Evolutionary conservation across 2,329 filamentous ascomycete species (phyloP), one percentile per base, ranked within the genome.

Genomic region (Xylariales sp.): DNA sequence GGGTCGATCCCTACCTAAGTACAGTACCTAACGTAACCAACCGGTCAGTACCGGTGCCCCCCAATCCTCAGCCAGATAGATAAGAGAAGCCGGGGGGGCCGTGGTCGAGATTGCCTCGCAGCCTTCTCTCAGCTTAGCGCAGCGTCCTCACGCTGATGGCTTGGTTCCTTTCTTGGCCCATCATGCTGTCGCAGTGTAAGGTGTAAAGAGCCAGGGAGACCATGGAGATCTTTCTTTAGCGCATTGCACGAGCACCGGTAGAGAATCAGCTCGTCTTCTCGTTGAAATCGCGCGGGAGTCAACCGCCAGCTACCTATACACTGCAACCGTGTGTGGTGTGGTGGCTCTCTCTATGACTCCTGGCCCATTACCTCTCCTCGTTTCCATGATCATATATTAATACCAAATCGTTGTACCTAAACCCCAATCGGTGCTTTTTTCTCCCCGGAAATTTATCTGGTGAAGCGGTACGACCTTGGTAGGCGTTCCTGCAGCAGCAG

Each of bases 61-160:
- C 53, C 48, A 65, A 43, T 23, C n/a, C 52, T 34, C n/a, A 60
- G 57, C 61, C 39, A 68, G 65, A 68, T 68, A 68, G 65, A 68
- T 68, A 68, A 68, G 65, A 32, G 18, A 18, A 30, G 43, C 57
- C 43, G 50, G 64, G 64, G 57, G 39, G 39, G 9, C 3, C 45
- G 23, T 23, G 23, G 23, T 57, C 41, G 30, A 62, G 45, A 61
- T 56, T 55, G 28, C 50, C 55, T 65, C 43, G 8, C 56, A 50
- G 62, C 55, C 62, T 60, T 60, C 62, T 60, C 62, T 43, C 41
- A 45, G 41, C 56, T 49, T 49, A 39, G 63, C 56, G 36, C 34
- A 49, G 46, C 41, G 32, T 32, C 63, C 36, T 41, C 39, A 12
- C 39, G 8, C 36, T 8, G 12, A 39, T 39, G 23, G 23, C 23